phyloP scores from a whole-genome alignment of 495 filamentous ascomycete species.

The Tuber borchii region DNA sequence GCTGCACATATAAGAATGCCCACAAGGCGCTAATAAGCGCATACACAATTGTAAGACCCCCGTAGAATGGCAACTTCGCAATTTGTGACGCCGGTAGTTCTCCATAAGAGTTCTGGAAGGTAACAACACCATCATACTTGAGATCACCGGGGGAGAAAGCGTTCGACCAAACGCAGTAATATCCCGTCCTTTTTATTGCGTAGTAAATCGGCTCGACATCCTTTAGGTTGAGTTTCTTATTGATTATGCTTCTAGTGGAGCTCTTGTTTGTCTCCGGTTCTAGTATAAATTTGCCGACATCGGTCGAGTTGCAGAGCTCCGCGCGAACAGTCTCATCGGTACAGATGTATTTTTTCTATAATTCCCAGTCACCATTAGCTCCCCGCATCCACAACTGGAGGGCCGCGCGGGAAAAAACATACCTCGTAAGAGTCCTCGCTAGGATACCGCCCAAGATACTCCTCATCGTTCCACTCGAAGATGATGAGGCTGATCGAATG shows the following conservation, averaged over 20 bases:
- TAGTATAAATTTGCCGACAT: slow-evolving; percentile 82
- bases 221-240: slow-evolving; percentile 75
- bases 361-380: slow-evolving; percentile 19
- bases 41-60: slow-evolving; percentile 88
- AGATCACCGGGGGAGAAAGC: slow-evolving; percentile 52
- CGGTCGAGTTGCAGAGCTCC: slow-evolving; percentile 61
- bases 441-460: slow-evolving; percentile 59
- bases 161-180: slow-evolving; percentile 86
- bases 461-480: slow-evolving; percentile 86
- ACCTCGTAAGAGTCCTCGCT: slow-evolving; percentile 43
- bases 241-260: slow-evolving; percentile 64
- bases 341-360: slow-evolving; percentile 68
- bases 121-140: slow-evolving; percentile 71
- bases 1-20: slow-evolving; percentile 92
- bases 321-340: slow-evolving; percentile 58
- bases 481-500: slow-evolving; percentile 74
- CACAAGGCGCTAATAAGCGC: slow-evolving; percentile 72
- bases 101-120: slow-evolving; percentile 92
- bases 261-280: slow-evolving; percentile 61
- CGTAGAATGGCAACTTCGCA: slow-evolving; percentile 95
- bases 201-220: slow-evolving; percentile 69
- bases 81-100: slow-evolving; percentile 94
- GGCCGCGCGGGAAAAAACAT: slow-evolving; percentile 7
- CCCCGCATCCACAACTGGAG: neutral
- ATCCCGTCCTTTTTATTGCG: slow-evolving; percentile 76